phyloP scores from a whole-genome alignment of 169 alveolate genomes.

The Plasmodium ovale region DNA sequence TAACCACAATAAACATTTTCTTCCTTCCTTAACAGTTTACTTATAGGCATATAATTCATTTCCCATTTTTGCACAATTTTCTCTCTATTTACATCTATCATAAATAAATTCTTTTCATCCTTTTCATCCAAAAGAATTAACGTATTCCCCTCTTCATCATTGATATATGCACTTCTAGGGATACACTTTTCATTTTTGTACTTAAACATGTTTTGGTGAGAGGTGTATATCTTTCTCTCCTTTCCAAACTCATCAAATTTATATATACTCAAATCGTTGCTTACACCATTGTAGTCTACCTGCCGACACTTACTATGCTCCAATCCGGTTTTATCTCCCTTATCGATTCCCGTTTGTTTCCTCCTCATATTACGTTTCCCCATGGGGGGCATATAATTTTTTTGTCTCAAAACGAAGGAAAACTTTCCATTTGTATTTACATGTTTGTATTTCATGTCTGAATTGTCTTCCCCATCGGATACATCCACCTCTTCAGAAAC shows the following conservation, averaged over 20 bases:
- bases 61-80: constrained; percentile 41
- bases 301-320: background rate
- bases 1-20: constrained; percentile 60
- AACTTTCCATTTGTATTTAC: constrained; percentile 47
- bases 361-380: background rate
- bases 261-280: constrained; percentile 28
- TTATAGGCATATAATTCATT: constrained; percentile 35
- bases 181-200: constrained; percentile 57
- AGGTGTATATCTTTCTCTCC: constrained; percentile 24
- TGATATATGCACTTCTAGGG: constrained; percentile 32
- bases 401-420: constrained; percentile 59
- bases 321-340: background rate
- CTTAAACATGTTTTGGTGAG: background rate
- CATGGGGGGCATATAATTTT: constrained; percentile 24
- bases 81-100: constrained; percentile 42
- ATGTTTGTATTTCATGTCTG: constrained; percentile 51
- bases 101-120: constrained; percentile 45
- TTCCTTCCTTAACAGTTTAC: constrained; percentile 20
- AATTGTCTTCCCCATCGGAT: background rate
- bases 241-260: constrained; percentile 57
- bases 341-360: background rate
- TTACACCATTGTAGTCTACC: constrained; percentile 20
- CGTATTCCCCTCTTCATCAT: constrained; percentile 41
- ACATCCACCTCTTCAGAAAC: background rate
- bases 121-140: constrained; percentile 34